Evolutionary conservation across 2,329 filamentous ascomycete genomes (phyloP).

Genomic region (Reticulascus tulasneorum): DNA sequence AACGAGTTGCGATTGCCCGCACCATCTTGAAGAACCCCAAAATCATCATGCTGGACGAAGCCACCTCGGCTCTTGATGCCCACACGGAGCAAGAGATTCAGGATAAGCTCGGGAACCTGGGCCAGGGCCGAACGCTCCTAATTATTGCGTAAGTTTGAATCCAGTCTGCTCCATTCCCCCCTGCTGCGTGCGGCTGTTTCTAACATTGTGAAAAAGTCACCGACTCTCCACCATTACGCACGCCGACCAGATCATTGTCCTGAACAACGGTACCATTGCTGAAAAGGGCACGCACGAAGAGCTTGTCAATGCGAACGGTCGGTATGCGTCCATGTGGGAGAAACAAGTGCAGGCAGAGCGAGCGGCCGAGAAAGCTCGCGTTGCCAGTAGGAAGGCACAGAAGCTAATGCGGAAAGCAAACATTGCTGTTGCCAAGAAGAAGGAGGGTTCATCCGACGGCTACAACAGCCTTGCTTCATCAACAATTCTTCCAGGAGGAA

Average conservation of each 20-base stretch:
- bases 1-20: conserved; percentile 87
- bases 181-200: too few species aligned
- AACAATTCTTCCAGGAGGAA: conserved; percentile 32
- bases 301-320: conserved; percentile 64
- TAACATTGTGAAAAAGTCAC: conserved; percentile 47
- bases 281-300: conserved; percentile 78
- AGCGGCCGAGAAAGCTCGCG: conserved; percentile 57
- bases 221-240: conserved; percentile 81
- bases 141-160: conserved; percentile 81
- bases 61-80: conserved; percentile 85
- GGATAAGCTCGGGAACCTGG: conserved; percentile 75
- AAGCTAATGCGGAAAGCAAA: conserved; percentile 48
- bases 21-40: conserved; percentile 89
- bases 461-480: conserved; percentile 44
- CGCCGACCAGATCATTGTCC: conserved; percentile 79
- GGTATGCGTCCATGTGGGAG: conserved; percentile 83
- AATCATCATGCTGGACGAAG: conserved; percentile 91
- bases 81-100: conserved; percentile 94
- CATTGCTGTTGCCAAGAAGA: conserved; percentile 34
- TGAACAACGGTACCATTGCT: conserved; percentile 70
- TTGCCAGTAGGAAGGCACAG: conserved; percentile 36
- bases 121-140: conserved; percentile 82
- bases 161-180: background rate
- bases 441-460: conserved; percentile 40
- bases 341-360: conserved; percentile 79